A percentile compares a stretch with the other conserved stretches of the same genome.
Evolutionary conservation across 148 eudicot genomes (phyloP).

Genomic region (Rhododendron williamsianum): DNA sequence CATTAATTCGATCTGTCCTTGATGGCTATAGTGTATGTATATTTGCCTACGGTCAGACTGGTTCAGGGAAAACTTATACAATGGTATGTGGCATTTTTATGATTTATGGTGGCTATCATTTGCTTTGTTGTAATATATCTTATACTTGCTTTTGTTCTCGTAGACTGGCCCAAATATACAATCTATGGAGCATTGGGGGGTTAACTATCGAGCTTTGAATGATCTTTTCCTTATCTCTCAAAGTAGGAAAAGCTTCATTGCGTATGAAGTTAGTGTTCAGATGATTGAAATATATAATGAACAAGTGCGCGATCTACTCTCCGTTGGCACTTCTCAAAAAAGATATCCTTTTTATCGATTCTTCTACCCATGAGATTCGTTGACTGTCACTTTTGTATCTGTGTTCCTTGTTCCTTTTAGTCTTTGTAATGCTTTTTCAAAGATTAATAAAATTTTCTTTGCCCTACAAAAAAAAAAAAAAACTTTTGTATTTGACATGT

Average conservation of each 20-base stretch:
- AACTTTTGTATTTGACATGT: neutral
- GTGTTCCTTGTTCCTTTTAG: neutral
- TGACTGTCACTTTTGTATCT: neutral
- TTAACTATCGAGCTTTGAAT: slow-evolving; percentile 79
- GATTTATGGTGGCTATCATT: neutral
- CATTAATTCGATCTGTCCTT: slow-evolving; percentile 80
- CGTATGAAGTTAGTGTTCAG: slow-evolving; percentile 77
- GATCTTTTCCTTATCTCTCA: slow-evolving; percentile 78
- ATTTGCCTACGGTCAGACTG: slow-evolving; percentile 95
- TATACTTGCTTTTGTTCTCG: neutral
- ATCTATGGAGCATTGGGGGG: slow-evolving; percentile 77
- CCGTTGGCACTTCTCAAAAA: slow-evolving; percentile 52
- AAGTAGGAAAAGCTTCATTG: slow-evolving; percentile 56
- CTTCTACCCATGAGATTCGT: neutral
- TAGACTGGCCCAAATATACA: slow-evolving; percentile 77
- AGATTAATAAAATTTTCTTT: too few relatives aligned
- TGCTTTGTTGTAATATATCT: neutral
- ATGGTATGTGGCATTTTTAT: slow-evolving; percentile 43
- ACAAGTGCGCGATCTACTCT: slow-evolving; percentile 88
- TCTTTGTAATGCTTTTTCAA: too few relatives aligned
- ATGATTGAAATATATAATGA: slow-evolving; percentile 94
- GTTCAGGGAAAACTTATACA: slow-evolving; percentile 94
- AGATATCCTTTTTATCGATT: slow-evolving; percentile 63
- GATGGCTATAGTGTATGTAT: slow-evolving; percentile 91
- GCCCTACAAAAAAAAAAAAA: too few relatives aligned